These are phyloP conservation scores for Fragaria nilgerrensis DNA, from an alignment of 306 rosid genomes.

Conservation along the genomic window DNA sequence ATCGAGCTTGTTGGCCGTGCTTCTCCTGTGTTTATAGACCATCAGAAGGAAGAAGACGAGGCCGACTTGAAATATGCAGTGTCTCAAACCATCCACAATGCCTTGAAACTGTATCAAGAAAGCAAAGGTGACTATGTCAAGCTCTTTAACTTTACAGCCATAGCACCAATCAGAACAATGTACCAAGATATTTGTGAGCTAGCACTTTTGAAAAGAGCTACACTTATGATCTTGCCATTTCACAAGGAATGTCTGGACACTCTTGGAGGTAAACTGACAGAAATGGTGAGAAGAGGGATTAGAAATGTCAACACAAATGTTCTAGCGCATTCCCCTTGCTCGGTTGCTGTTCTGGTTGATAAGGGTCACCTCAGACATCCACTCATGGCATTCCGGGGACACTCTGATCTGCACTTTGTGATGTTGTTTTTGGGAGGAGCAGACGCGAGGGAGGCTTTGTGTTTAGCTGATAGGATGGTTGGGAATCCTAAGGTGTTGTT, in stretches of 20 bases:
- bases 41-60: constrained; percentile 37
- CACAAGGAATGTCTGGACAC: constrained; percentile 1
- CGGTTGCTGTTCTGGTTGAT: constrained; percentile 71
- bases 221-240: constrained; percentile 56
- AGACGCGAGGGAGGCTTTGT: constrained; percentile 77
- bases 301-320: constrained; percentile 36
- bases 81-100: constrained; percentile 32
- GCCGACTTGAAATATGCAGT: constrained; percentile 39
- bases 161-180: constrained; percentile 55
- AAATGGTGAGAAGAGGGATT: not conserved
- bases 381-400: not conserved
- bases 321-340: constrained; percentile 64
- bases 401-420: constrained; percentile 3
- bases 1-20: constrained; percentile 61
- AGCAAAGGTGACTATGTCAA: constrained; percentile 28
- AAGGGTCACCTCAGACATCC: constrained; percentile 28
- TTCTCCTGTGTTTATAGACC: constrained; percentile 59
- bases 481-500: constrained; percentile 27
- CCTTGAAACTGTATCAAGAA: constrained; percentile 33
- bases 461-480: constrained; percentile 61
- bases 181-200: constrained; percentile 68
- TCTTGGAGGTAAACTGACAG: constrained; percentile 3
- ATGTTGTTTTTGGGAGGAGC: constrained; percentile 74
- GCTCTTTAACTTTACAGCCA: constrained; percentile 43
- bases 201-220: constrained; percentile 45